Conservation (phyloP, 768 basidiomycete species). For the Boletus reticuloceps region DNA sequence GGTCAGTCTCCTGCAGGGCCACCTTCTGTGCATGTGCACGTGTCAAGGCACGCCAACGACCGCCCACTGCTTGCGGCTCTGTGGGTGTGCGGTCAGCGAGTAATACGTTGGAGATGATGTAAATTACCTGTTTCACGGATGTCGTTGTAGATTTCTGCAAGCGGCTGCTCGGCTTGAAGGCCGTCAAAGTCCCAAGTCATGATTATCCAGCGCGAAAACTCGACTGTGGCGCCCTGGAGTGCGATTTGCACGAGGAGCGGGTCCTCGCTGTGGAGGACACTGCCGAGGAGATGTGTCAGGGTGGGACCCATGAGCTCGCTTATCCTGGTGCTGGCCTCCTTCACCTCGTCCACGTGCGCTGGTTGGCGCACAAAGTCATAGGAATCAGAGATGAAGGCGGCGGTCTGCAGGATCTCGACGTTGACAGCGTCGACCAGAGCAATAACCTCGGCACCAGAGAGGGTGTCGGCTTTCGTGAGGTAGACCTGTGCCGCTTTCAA, state of each 20-base stretch:
- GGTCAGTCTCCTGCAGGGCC: constrained; percentile 30
- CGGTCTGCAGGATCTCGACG: constrained; percentile 45
- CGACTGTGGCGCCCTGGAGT: constrained; percentile 32
- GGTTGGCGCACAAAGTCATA: constrained; percentile 30
- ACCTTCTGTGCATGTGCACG: constrained; percentile 40
- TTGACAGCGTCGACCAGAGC: constrained; percentile 41
- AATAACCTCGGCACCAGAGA: constrained; percentile 45
- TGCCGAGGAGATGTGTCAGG: constrained; percentile 24
- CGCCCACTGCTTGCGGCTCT: constrained; percentile 54
- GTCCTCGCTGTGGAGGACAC: constrained; percentile 27
- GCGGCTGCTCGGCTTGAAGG: constrained; percentile 27
- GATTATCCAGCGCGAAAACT: constrained; percentile 34
- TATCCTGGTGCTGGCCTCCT: constrained; percentile 27
- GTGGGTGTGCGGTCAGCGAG: constrained; percentile 1
- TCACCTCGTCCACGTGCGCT: constrained; percentile 21
- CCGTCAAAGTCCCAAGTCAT: constrained; percentile 35
- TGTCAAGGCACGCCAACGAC: constrained; percentile 56
- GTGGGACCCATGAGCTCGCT: constrained; percentile 32
- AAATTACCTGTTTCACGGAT: constrained; percentile 43
- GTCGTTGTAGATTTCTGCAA: constrained; percentile 35
- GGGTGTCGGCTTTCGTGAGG: constrained; percentile 41
- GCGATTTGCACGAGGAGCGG: constrained; percentile 42
- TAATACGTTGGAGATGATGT: not conserved
- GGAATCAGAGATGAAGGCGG: constrained; percentile 44
- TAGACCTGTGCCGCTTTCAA: constrained; percentile 42